phyloP scores from a whole-genome alignment of 371 early-diverging fungal genomes.

The Mucor irregularis region DNA sequence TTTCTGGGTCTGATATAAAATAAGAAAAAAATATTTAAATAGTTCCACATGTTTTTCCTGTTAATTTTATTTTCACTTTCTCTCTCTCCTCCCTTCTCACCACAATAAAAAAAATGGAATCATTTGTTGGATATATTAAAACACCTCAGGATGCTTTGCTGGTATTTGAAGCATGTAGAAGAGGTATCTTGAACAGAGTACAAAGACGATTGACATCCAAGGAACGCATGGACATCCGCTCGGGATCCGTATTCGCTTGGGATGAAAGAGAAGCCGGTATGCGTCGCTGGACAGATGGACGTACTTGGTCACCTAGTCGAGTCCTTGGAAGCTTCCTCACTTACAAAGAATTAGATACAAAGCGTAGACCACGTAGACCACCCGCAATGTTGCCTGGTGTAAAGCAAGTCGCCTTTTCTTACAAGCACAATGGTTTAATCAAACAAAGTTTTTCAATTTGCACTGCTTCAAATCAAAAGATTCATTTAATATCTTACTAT shows the following conservation, averaged over 20 bases:
- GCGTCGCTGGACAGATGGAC: slow-evolving; percentile 91
- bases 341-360: slow-evolving; percentile 74
- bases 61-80: slow-evolving; percentile 24
- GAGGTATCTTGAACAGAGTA: slow-evolving; percentile 66
- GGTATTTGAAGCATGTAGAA: slow-evolving; percentile 81
- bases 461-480: slow-evolving; percentile 73
- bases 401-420: slow-evolving; percentile 25
- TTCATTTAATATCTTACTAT: slow-evolving; percentile 88
- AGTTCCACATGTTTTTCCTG: slow-evolving; percentile 20
- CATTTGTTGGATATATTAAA: slow-evolving; percentile 77
- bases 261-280: slow-evolving; percentile 89
- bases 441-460: slow-evolving; percentile 87
- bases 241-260: slow-evolving; percentile 87
- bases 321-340: slow-evolving; percentile 83
- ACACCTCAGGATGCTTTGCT: slow-evolving; percentile 80
- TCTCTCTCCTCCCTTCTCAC: slow-evolving; percentile 10
- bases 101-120: slow-evolving; percentile 55
- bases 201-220: slow-evolving; percentile 76
- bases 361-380: slow-evolving; percentile 38
- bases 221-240: slow-evolving; percentile 76
- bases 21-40: slow-evolving; percentile 1
- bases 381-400: slow-evolving; percentile 8
- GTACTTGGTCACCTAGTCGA: slow-evolving; percentile 85
- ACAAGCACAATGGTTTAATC: slow-evolving; percentile 77
- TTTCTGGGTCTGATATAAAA: too few relatives aligned